A percentile compares a stretch with the other conserved stretches of the same genome.
Evolutionary conservation across 2,329 filamentous ascomycete genomes (phyloP).

Genomic region (Nemania sp.): DNA sequence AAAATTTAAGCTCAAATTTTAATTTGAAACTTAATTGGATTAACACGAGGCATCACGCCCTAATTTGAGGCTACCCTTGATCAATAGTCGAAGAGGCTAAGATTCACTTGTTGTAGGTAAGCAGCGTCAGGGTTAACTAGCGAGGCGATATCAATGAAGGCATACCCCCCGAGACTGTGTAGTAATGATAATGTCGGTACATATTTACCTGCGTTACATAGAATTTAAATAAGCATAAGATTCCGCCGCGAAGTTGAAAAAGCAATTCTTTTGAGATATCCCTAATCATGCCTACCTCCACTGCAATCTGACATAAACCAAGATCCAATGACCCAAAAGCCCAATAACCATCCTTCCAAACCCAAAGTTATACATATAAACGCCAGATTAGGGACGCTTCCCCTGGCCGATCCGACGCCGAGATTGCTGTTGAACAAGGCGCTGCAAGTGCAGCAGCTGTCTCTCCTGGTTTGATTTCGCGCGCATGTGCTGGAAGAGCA

Average conservation of each 20-base stretch:
- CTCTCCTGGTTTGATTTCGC: conserved; percentile 18
- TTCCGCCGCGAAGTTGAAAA: background rate
- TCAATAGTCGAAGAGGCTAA: too few relatives aligned
- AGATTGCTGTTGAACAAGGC: conserved; percentile 18
- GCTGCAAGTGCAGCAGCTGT: conserved; percentile 28
- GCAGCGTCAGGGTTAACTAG: too few relatives aligned
- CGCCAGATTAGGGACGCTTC: conserved; percentile 10
- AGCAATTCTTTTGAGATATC: conserved; percentile 20
- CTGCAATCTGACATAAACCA: conserved; percentile 21
- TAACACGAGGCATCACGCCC: too few relatives aligned
- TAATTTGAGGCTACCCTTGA: too few relatives aligned
- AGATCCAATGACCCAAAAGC: conserved; percentile 3
- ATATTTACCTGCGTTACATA: background rate
- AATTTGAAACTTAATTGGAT: too few relatives aligned
- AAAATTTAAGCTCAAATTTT: background rate
- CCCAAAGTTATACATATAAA: conserved; percentile 23
- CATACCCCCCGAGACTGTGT: too few relatives aligned
- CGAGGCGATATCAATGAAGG: too few relatives aligned
- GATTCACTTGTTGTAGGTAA: too few relatives aligned
- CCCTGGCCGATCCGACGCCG: conserved; percentile 12
- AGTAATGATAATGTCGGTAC: background rate
- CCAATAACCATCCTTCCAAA: conserved; percentile 20
- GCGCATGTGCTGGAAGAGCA: conserved; percentile 19
- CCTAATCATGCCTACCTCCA: background rate
- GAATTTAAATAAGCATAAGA: background rate